phyloP scores from a whole-genome alignment of 2,329 filamentous ascomycete genomes.

The Coniochaeta hoffmannii region DNA sequence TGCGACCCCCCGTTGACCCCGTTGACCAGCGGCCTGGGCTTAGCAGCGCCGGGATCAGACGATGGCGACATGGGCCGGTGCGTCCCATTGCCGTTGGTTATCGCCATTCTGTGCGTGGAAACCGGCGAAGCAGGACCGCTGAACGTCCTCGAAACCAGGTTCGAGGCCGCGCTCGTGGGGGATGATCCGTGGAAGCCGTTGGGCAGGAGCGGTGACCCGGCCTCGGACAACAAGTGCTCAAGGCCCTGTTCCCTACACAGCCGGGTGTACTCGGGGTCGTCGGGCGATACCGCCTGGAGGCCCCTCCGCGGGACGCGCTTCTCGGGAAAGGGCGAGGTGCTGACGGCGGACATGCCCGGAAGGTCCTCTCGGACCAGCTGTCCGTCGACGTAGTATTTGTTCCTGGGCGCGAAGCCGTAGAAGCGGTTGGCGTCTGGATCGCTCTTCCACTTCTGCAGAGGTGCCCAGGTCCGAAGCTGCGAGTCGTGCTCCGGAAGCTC shows the following conservation, averaged over 20 bases:
- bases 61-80: slow-evolving; percentile 17
- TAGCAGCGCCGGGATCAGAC: slow-evolving; percentile 14
- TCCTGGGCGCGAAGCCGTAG: slow-evolving; percentile 46
- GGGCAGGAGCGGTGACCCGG: slow-evolving; percentile 32
- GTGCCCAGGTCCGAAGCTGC: slow-evolving; percentile 31
- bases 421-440: slow-evolving; percentile 48
- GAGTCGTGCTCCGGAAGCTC: slow-evolving; percentile 48
- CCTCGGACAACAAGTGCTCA: slow-evolving; percentile 41
- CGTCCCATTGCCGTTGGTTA: slow-evolving; percentile 11
- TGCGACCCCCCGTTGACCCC: slow-evolving; percentile 10
- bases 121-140: slow-evolving; percentile 23
- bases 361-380: slow-evolving; percentile 42
- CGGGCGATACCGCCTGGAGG: slow-evolving; percentile 41
- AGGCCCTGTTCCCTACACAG: slow-evolving; percentile 52
- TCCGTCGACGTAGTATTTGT: slow-evolving; percentile 53
- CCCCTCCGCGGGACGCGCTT: slow-evolving; percentile 47
- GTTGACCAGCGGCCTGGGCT: slow-evolving; percentile 18
- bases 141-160: slow-evolving; percentile 12
- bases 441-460: slow-evolving; percentile 48
- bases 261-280: slow-evolving; percentile 49
- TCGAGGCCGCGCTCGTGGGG: slow-evolving; percentile 24
- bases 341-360: slow-evolving; percentile 37
- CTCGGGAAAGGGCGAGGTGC: slow-evolving; percentile 47
- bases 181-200: slow-evolving; percentile 43
- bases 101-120: slow-evolving; percentile 8